Evolutionary conservation across 495 filamentous ascomycete genomes (phyloP), one percentile per base, ranked within the genome.

Genomic region (Neurospora pannonica): DNA sequence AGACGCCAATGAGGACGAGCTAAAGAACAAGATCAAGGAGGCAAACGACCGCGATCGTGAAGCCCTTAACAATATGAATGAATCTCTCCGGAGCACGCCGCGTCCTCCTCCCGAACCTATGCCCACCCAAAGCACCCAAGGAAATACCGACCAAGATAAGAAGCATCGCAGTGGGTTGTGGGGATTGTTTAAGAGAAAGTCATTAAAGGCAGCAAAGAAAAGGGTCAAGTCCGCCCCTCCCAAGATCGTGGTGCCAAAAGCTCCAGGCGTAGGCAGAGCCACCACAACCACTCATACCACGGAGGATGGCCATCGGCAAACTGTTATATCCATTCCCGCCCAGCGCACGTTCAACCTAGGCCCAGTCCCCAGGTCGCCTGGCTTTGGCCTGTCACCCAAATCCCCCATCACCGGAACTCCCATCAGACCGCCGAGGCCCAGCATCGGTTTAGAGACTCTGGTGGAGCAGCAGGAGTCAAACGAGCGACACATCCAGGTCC

Each of bases 291-390:
- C 54, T 17, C 54, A 67, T 36, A 34, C 31, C 3, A 67, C 54
- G 28, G 54, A 67, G 3, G 79, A 74, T 3, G 86, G 86, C 3
- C 78, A 84, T 71, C 80, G 82, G 1, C 82, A 88, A 74, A 87
- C 88, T 75, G 86, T 85, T 19, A 88, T 88, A 60, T 86, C 86
- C 31, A 86, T 88, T 21, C 86, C 87, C 4, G 43, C 31, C n/a
- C n/a, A 38, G 17, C 42, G 67, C 28, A 28, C 38, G 4, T 7
- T 34, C 31, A 37, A 67, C 39, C 17, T 73, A 3, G 11, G 24
- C 11, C 39, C 38, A 60, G 28, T 67, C 74, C 38, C 70, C n/a
- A 37, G 24, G 21, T 15, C 60, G 46, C 38, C 60, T n/a, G 54
- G 73, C 37, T 28, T 71, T 37, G 62, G 62, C 9, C 39, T 42